Evolutionary conservation across 208 protist species (phyloP), one percentile per base, ranked within the genome.

Genomic region (Acanthamoeba lenticulata): DNA sequence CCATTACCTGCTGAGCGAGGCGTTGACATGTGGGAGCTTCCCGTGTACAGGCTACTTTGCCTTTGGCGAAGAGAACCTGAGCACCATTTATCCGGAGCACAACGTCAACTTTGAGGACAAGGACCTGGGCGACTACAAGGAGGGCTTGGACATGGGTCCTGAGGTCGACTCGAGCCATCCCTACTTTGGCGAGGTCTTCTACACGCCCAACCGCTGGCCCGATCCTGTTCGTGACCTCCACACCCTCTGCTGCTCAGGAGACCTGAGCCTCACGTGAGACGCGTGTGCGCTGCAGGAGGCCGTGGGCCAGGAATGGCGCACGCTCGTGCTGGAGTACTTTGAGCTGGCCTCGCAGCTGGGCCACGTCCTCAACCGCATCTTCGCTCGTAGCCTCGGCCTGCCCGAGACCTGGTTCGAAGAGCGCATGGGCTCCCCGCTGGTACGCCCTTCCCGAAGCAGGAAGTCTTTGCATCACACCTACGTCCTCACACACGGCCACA

Each of bases 181-280:
- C 29, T 29, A n/a, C 45, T 60, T 40, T n/a, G 42, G 42, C 79
- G 32, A 88, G 27, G 17, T 60, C 40, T 60, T 88, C 47, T 27
- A 88, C 79, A 60, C 29, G 29, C 42, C 42, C 45, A 88, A 88
- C 86, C 86, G 45, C 15, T 92, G 86, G 86, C 86, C 86, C 24
- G 55, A 74, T 32, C 29, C 34, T 3, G 38, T 69, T n/a, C n/a
- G n/a, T n/a, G n/a, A n/a, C n/a, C n/a, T n/a, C n/a, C n/a, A n/a
- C n/a, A n/a, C n/a, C n/a, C n/a, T n/a, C n/a, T n/a, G n/a, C n/a
- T n/a, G n/a, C n/a, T n/a, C n/a, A n/a, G n/a, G n/a, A n/a, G n/a
- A n/a, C n/a, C n/a, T n/a, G n/a, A n/a, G n/a, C n/a, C n/a, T n/a
- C n/a, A n/a, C n/a, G n/a, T n/a, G n/a, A n/a, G n/a, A n/a, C n/a